phyloP scores from a whole-genome alignment of 176 grass and related monocot genomes.

The bread wheat (Triticum aestivum) region IWGSC_CS_RefSeq_v2.1 NC_057801.1:682618776-682619275 shows the following conservation, averaged over 20 bases:
- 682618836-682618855: too few relatives aligned
- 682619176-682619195: too few relatives aligned
- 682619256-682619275: too few relatives aligned
- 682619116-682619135: neutral
- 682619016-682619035: constrained; percentile 12
- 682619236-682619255: neutral
- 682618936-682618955: too few relatives aligned
- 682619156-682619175: constrained; percentile 18
- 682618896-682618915: too few relatives aligned
- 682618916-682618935: too few relatives aligned
- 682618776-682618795: neutral
- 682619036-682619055: constrained; percentile 9
- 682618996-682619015: too few relatives aligned
- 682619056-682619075: constrained; percentile 22
- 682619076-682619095: neutral
- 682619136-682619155: neutral
- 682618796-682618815: neutral
- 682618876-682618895: too few relatives aligned
- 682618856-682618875: too few relatives aligned
- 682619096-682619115: neutral
- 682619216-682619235: neutral
- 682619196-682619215: neutral
- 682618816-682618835: too few relatives aligned
- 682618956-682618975: too few relatives aligned
- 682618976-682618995: too few relatives aligned